These are phyloP conservation scores for Eimeria nieschulzi DNA, from an alignment of 169 alveolate genomes.

Conservation along the genomic window DNA sequence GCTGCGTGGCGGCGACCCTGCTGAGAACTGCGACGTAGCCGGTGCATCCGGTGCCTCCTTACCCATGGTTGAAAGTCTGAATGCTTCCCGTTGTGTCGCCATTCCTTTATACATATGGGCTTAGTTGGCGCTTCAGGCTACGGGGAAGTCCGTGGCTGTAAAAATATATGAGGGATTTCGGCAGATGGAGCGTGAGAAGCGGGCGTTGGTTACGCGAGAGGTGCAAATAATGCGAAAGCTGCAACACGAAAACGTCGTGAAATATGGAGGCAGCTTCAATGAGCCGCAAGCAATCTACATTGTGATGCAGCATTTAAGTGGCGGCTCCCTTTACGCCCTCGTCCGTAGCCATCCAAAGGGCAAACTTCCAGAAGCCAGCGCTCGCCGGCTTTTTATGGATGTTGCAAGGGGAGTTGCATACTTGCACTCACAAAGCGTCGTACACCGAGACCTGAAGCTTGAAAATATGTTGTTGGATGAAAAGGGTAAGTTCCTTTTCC, in stretches of 20 bases:
- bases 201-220: constrained; percentile 85
- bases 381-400: constrained; percentile 78
- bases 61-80: neutral
- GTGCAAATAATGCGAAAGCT: constrained; percentile 84
- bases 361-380: constrained; percentile 84
- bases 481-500: constrained; percentile 49
- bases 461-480: constrained; percentile 86
- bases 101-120: neutral
- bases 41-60: too few species aligned
- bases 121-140: constrained; percentile 1
- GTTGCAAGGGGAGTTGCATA: constrained; percentile 81
- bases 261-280: constrained; percentile 71
- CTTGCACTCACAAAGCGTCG: constrained; percentile 84
- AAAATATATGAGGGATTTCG: constrained; percentile 89
- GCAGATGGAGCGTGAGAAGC: constrained; percentile 82
- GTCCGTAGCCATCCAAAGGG: constrained; percentile 82
- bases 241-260: constrained; percentile 84
- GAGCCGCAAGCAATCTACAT: constrained; percentile 76
- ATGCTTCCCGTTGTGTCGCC: neutral
- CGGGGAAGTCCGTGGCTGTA: constrained; percentile 85
- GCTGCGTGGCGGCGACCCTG: too few species aligned
- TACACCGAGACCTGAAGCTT: constrained; percentile 90
- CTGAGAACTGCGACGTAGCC: too few species aligned
- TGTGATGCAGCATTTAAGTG: constrained; percentile 86
- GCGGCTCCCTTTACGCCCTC: constrained; percentile 85